Evolutionary conservation across 257 asterid species (phyloP).

Genomic region (Parsonsia alboflavescens): DNA sequence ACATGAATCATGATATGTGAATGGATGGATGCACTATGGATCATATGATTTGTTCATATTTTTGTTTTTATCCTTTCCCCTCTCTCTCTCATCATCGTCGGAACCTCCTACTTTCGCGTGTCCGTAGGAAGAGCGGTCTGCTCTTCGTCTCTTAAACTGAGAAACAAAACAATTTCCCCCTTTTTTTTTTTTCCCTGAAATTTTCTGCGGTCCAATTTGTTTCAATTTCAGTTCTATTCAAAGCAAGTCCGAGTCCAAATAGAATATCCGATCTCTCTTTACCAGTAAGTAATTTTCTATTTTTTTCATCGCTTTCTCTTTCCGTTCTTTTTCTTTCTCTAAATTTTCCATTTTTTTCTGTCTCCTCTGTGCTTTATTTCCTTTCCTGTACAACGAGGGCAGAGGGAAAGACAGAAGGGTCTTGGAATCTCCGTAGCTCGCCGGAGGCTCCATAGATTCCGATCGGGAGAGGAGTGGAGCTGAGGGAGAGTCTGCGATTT

Average conservation of each 20-base stretch:
- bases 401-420: slow-evolving; percentile 2
- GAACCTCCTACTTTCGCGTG: neutral
- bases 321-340: neutral
- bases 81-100: neutral
- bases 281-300: neutral
- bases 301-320: neutral
- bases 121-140: neutral
- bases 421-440: slow-evolving; percentile 17
- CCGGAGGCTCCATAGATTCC: slow-evolving; percentile 23
- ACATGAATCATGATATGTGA: neutral
- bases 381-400: neutral
- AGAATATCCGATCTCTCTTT: slow-evolving; percentile 14
- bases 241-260: slow-evolving; percentile 1
- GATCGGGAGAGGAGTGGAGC: slow-evolving; percentile 18
- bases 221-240: slow-evolving; percentile 19
- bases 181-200: too few species aligned
- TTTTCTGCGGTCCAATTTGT: slow-evolving; percentile 8
- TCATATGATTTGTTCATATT: neutral
- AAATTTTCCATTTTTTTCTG: neutral
- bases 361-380: slow-evolving; percentile 7
- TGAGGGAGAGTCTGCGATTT: slow-evolving; percentile 13
- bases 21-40: neutral
- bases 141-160: neutral
- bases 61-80: neutral
- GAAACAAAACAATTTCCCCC: neutral